Percentiles rank a stretch among this genome's conserved stretches.
phyloP scores from a whole-genome alignment of 805 yeast species.

The Wickerhamomyces ciferrii region DNA sequence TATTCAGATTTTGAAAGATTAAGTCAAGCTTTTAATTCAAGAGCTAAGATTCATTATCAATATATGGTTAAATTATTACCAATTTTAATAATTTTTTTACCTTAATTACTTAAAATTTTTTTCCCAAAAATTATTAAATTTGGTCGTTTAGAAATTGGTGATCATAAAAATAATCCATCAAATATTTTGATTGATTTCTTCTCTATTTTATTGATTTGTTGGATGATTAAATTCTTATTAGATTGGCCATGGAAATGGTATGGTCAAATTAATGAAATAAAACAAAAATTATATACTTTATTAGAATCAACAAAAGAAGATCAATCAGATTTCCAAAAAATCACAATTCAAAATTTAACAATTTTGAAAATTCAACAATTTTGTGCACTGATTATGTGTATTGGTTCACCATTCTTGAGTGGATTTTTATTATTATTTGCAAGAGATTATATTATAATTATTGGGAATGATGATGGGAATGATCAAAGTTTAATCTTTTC shows the following conservation, averaged over 20 bases:
- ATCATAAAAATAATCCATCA: slow-evolving; percentile 8
- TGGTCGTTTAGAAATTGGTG: slow-evolving; percentile 9
- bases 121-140: slow-evolving; percentile 9
- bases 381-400: slow-evolving; percentile 22
- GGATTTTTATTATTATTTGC: slow-evolving; percentile 23
- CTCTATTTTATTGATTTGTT: slow-evolving; percentile 27
- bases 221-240: slow-evolving; percentile 27
- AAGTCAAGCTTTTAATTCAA: slow-evolving; percentile 2
- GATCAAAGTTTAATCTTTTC: slow-evolving; percentile 23
- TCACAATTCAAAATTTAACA: slow-evolving; percentile 1
- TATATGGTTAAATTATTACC: slow-evolving; percentile 12
- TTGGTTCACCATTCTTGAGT: slow-evolving; percentile 24
- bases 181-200: slow-evolving; percentile 26
- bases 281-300: slow-evolving; percentile 4
- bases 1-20: not conserved
- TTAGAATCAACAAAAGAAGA: slow-evolving; percentile 2
- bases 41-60: slow-evolving; percentile 8
- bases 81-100: slow-evolving; percentile 13
- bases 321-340: not conserved
- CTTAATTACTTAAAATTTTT: slow-evolving; percentile 12
- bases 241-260: slow-evolving; percentile 43
- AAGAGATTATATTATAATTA: slow-evolving; percentile 22
- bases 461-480: slow-evolving; percentile 20
- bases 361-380: slow-evolving; percentile 12
- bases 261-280: slow-evolving; percentile 18